Conservation (phyloP, 2,329 filamentous ascomycete species). For the Rutstroemia sp. region DNA sequence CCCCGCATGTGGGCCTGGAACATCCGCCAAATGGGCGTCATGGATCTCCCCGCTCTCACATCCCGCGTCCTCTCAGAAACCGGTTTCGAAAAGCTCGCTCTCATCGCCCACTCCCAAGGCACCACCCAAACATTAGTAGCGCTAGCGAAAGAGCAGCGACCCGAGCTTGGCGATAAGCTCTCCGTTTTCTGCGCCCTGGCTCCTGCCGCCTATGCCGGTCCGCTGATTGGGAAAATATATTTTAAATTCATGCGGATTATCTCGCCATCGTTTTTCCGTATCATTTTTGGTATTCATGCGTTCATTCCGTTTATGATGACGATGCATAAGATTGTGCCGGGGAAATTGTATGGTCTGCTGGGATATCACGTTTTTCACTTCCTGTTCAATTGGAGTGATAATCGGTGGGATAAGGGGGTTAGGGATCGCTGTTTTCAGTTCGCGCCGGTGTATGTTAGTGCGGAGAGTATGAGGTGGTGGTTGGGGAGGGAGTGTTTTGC, state of each 20-base stretch:
- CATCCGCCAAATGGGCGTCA: constrained; percentile 85
- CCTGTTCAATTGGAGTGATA: constrained; percentile 81
- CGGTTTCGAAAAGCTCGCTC: constrained; percentile 71
- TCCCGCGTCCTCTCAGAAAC: constrained; percentile 77
- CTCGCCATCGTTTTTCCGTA: constrained; percentile 65
- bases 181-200: constrained; percentile 88
- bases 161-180: constrained; percentile 73
- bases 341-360: constrained; percentile 66
- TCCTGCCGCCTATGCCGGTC: constrained; percentile 83
- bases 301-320: constrained; percentile 94
- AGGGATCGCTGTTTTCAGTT: constrained; percentile 85
- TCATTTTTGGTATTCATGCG: constrained; percentile 84
- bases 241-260: constrained; percentile 88
- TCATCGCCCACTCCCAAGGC: constrained; percentile 85
- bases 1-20: constrained; percentile 98
- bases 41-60: constrained; percentile 76
- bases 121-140: constrained; percentile 85
- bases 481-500: constrained; percentile 80
- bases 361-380: constrained; percentile 88
- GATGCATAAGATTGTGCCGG: constrained; percentile 62
- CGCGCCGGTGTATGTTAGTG: constrained; percentile 80
- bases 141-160: constrained; percentile 81
- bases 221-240: constrained; percentile 77
- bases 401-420: constrained; percentile 74
- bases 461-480: constrained; percentile 95